Percentiles rank a stretch among this genome's conserved stretches.
Conservation (phyloP, 2,329 filamentous ascomycete genomes). For the Magnaporthales sp. region DNA sequence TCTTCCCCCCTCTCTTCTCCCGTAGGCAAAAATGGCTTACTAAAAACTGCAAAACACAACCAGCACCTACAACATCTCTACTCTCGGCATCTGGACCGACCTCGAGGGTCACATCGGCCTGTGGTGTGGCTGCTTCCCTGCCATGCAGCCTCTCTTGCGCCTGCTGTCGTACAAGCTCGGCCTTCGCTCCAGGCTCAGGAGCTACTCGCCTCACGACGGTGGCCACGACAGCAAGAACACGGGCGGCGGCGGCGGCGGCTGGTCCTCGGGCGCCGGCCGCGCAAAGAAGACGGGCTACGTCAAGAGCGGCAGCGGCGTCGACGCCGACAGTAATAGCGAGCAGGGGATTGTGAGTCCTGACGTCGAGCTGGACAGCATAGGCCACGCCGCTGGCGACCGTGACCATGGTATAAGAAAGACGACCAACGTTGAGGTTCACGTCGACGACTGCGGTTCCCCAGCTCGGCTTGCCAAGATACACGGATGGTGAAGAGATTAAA, state of each 20-base stretch:
- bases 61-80: slow-evolving; percentile 28
- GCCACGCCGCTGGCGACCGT: neutral
- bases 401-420: neutral
- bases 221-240: neutral
- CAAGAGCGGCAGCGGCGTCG: neutral
- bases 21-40: neutral
- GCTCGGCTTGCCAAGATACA: neutral
- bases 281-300: neutral
- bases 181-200: slow-evolving; percentile 8
- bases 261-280: neutral
- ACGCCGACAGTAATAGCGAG: neutral
- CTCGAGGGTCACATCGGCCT: slow-evolving; percentile 32
- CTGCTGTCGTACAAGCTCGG: slow-evolving; percentile 19
- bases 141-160: slow-evolving; percentile 29
- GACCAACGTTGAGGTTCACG: neutral
- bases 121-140: slow-evolving; percentile 31
- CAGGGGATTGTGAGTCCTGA: neutral
- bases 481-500: neutral
- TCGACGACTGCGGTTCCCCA: neutral
- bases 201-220: neutral
- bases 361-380: neutral
- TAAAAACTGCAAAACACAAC: neutral
- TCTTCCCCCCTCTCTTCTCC: slow-evolving; percentile 1
- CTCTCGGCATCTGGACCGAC: slow-evolving; percentile 28
- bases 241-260: neutral